Evolutionary conservation across 1,139 yeast species (phyloP).

Genomic region (Nematodospora anomalae): DNA sequence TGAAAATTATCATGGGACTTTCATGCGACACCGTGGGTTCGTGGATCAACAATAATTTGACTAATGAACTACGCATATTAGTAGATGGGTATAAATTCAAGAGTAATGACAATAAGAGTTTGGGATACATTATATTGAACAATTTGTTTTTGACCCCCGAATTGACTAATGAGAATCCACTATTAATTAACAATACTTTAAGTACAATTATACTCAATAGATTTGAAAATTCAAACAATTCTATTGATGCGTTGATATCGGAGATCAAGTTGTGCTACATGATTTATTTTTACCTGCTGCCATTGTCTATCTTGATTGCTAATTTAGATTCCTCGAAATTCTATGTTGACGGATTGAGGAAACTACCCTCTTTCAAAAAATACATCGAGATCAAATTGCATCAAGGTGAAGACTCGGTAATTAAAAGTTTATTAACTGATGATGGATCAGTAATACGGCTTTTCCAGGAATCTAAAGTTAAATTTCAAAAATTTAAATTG

Average conservation of each 20-base stretch:
- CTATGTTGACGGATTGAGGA: slow-evolving; percentile 27
- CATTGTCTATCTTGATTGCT: slow-evolving; percentile 47
- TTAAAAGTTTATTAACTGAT: slow-evolving; percentile 21
- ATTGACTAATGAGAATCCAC: slow-evolving; percentile 18
- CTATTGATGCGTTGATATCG: slow-evolving; percentile 53
- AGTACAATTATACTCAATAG: slow-evolving; percentile 38
- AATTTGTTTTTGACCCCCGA: slow-evolving; percentile 33
- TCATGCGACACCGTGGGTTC: slow-evolving; percentile 42
- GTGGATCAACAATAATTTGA: slow-evolving; percentile 39
- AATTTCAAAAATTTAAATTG: slow-evolving; percentile 25
- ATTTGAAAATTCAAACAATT: slow-evolving; percentile 44
- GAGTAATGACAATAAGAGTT: slow-evolving; percentile 40
- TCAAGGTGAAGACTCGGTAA: slow-evolving; percentile 10
- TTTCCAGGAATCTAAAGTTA: slow-evolving; percentile 19
- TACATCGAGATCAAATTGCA: slow-evolving; percentile 27
- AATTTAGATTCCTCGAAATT: slow-evolving; percentile 11
- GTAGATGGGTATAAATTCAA: slow-evolving; percentile 45
- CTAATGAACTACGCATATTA: slow-evolving; percentile 30
- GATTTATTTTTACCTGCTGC: slow-evolving; percentile 72
- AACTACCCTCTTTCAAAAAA: slow-evolving; percentile 40
- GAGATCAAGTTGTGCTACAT: slow-evolving; percentile 62
- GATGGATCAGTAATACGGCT: slow-evolving; percentile 20
- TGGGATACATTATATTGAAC: slow-evolving; percentile 39
- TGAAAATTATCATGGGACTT: slow-evolving; percentile 53
- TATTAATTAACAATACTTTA: slow-evolving; percentile 25